Evolutionary conservation across 2,329 filamentous ascomycete genomes (phyloP), one percentile per base, ranked within the genome.

Genomic region (Pseudocercospora eumusae): DNA sequence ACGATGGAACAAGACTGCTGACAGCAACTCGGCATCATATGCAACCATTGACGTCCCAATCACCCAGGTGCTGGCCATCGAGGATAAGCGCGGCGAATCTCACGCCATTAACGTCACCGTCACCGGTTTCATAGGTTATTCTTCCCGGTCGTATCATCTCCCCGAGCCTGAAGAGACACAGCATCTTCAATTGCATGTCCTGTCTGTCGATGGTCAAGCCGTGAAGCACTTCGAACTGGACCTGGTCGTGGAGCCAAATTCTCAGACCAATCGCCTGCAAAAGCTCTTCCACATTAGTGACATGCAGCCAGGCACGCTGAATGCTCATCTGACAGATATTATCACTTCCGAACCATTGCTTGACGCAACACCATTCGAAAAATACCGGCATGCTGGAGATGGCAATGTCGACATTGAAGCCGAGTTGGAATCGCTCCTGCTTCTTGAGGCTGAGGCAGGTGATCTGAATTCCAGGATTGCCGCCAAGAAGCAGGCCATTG

Each of bases 391-490:
- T 40, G 60, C 45, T 54, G 56, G 56, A 23, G 62, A 69, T 49
- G 65, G 64, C 47, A 58, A 68, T 23, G 61, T 66, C 40, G 63
- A 73, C 40, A 64, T 71, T 33, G 75, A 78, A 60, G 73, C 75
- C 50, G 73, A 80, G 57, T 73, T 81, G 47, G 75, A 75, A 31
- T 75, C 78, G 33, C 73, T 81, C 1, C 70, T 70, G 15, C 58
- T 71, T 18, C 62, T 75, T 10, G 70, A 74, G 56, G 62, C 62
- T 4, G 64, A 73, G 52, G 73, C 72, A 18, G 61, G 68, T 28
- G 59, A 63, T 33, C 56, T 74, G n/a, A 63, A 69, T 15, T 54
- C 57, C 9, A 64, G 68, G 58, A 71, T 75, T 33, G 64, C 61
- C 11, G 68, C 66, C 15, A 70, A 70, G 60, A 73, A 72, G 59